Evolutionary conservation across 805 yeast genomes (phyloP).

Genomic region (Grigorovia jiainica): DNA sequence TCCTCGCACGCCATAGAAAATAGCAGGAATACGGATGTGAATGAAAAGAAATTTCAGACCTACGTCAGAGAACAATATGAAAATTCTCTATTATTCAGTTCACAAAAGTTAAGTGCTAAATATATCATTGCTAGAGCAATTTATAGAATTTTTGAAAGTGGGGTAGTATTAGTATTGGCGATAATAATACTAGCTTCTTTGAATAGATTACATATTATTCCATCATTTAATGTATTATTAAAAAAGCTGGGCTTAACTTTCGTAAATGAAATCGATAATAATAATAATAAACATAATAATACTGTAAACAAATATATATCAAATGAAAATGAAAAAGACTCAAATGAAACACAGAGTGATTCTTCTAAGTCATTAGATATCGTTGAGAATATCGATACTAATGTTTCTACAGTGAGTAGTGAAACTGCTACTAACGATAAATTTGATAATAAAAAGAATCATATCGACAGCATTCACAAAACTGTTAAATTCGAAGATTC

Average conservation of each 20-base stretch:
- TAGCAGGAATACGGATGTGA: constrained; percentile 2
- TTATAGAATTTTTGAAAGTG: constrained; percentile 32
- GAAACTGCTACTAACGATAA: constrained; percentile 3
- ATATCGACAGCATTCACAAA: no score
- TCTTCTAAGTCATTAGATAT: background rate
- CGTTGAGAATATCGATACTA: background rate
- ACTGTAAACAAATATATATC: background rate
- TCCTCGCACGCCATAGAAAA: background rate
- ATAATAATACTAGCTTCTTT: constrained; percentile 21
- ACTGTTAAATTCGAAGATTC: no score
- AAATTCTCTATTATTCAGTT: background rate
- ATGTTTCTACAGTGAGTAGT: constrained; percentile 1
- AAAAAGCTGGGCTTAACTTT: constrained; percentile 25
- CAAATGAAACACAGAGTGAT: background rate
- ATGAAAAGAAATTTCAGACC: background rate
- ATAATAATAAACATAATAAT: constrained; percentile 8
- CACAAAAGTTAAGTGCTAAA: background rate
- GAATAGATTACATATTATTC: constrained; percentile 25
- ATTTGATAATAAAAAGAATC: background rate
- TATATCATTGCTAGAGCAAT: constrained; percentile 4
- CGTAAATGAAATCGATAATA: background rate
- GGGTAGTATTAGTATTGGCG: constrained; percentile 30
- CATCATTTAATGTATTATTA: constrained; percentile 25
- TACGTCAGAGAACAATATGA: background rate
- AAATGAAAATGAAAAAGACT: background rate